Conservation (phyloP, 768 basidiomycete species). For the Chalciporus piperatus region DNA sequence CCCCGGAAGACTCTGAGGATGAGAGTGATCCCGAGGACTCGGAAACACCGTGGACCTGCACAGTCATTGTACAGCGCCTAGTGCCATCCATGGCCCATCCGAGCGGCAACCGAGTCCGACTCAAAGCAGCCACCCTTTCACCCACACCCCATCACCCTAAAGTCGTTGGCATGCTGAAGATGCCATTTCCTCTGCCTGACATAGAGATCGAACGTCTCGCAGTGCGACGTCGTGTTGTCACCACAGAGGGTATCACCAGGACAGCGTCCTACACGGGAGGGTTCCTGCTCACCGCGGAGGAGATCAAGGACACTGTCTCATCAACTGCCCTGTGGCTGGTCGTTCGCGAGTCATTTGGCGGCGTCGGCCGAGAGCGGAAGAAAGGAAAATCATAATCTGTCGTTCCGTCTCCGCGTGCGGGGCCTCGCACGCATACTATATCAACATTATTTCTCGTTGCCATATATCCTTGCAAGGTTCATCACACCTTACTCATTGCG, state of each 20-base stretch:
- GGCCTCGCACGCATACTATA: neutral
- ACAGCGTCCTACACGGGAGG: slow-evolving; percentile 24
- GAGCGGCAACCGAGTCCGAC: slow-evolving; percentile 21
- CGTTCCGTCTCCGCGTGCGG: neutral
- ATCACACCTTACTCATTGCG: slow-evolving; percentile 6
- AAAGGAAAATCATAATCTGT: slow-evolving; percentile 63
- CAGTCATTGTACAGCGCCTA: slow-evolving; percentile 60
- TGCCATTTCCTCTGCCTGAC: slow-evolving; percentile 86
- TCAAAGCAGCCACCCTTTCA: slow-evolving; percentile 81
- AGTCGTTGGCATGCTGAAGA: slow-evolving; percentile 86
- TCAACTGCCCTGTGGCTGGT: slow-evolving; percentile 89
- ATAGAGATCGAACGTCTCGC: slow-evolving; percentile 65
- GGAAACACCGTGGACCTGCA: slow-evolving; percentile 94
- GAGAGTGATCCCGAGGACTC: slow-evolving; percentile 96
- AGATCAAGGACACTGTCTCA: slow-evolving; percentile 90
- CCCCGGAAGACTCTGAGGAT: slow-evolving; percentile 52
- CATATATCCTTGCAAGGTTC: slow-evolving; percentile 17
- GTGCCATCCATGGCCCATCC: slow-evolving; percentile 14
- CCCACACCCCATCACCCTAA: slow-evolving; percentile 97
- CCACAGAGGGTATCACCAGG: slow-evolving; percentile 24
- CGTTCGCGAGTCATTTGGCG: slow-evolving; percentile 90
- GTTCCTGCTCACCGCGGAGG: slow-evolving; percentile 77
- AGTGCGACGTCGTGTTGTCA: slow-evolving; percentile 48
- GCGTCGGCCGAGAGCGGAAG: slow-evolving; percentile 74
- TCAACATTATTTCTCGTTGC: slow-evolving; percentile 5